Base-by-base conservation (phyloP, 1,284 basidiomycete species). In the Hypsizygus ulmarius region DNA sequence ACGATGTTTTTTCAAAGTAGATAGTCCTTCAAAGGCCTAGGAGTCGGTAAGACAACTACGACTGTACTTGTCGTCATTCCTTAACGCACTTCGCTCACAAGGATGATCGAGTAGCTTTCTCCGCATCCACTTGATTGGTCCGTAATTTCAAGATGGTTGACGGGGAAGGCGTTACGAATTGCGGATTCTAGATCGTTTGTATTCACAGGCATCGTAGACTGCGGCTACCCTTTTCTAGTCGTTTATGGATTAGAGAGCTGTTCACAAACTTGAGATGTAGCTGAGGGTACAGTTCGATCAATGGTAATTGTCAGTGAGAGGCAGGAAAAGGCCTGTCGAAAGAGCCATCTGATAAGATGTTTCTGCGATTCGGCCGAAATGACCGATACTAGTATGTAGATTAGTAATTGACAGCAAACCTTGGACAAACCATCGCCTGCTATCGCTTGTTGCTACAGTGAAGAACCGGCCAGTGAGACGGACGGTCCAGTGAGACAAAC, bases 81-180 rank as follows among this genome's bases (percentile, higher is more conserved):
- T 9, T 32, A 40, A 65, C 74, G 35, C 51, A 84, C 87, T 59
- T 84, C 78, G 70, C 86, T 89, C 54, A 91, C 88, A 29, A 91
- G 74, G 19, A 87, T 61, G 30, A 91, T 76, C 0, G 78, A 68
- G 58, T 89, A 91, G 60, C 74, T 90, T 56, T 87, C 81, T 1
- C 88, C 88, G 55, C 88, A 91, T 4, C 88, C 88, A 55, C 72
- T 86, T 0, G 87, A 90, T 55, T 79, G 75, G 61, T 90, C 88
- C 53, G 81, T 71, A 40, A 90, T 83, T 59, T 88, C 77, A 14
- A 90, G 73, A 57, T 87, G 81, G 2, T 70, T 63, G 34, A 88
- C 76, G 1, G 78, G 74, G 49, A 89, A 74, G 0, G 76, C 75
- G 28, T 69, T 66, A 47, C 79, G 77, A 48, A 90, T 81, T 10